A percentile compares a stretch with the other conserved stretches of the same genome.
Evolutionary conservation across 495 filamentous ascomycete species (phyloP).

Genomic region (Tricharina praecox): DNA sequence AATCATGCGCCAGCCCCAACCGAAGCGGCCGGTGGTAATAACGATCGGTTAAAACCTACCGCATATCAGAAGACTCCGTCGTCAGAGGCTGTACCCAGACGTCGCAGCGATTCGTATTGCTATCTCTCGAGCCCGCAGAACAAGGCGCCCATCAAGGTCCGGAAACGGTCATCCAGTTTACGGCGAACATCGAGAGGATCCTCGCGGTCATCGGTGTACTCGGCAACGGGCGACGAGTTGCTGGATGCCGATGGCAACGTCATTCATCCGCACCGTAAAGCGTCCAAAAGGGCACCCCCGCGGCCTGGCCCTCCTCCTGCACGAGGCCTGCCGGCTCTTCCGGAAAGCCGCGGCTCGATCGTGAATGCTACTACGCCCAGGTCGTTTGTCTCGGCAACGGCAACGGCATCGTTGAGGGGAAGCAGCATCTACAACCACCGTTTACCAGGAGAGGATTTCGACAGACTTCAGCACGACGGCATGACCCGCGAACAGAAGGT

Average conservation of each 20-base stretch:
- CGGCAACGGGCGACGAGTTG: conserved; percentile 14
- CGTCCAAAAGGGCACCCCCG: conserved; percentile 16
- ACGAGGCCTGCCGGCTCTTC: conserved; percentile 29
- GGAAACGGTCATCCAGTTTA: conserved; percentile 1
- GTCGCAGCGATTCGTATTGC: background rate
- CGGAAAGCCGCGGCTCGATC: conserved; percentile 12
- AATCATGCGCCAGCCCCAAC: conserved; percentile 7
- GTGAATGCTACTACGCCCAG: background rate
- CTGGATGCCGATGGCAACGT: conserved; percentile 16
- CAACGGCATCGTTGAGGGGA: no score
- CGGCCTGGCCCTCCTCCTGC: conserved; percentile 30
- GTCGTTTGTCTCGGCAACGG: no score
- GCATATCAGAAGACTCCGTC: background rate
- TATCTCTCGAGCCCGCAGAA: conserved; percentile 6
- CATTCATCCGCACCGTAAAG: conserved; percentile 13
- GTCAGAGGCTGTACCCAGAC: no score
- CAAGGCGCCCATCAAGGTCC: background rate
- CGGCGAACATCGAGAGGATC: background rate
- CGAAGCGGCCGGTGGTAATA: conserved; percentile 14
- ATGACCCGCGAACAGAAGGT: conserved; percentile 18
- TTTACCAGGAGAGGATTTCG: no score
- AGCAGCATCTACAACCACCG: no score
- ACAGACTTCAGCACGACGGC: background rate
- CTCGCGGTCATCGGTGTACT: conserved; percentile 15
- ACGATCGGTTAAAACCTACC: no score